phyloP scores from a whole-genome alignment of 352 stramenopile genomes.

The Saprolegnia diclina region DNA sequence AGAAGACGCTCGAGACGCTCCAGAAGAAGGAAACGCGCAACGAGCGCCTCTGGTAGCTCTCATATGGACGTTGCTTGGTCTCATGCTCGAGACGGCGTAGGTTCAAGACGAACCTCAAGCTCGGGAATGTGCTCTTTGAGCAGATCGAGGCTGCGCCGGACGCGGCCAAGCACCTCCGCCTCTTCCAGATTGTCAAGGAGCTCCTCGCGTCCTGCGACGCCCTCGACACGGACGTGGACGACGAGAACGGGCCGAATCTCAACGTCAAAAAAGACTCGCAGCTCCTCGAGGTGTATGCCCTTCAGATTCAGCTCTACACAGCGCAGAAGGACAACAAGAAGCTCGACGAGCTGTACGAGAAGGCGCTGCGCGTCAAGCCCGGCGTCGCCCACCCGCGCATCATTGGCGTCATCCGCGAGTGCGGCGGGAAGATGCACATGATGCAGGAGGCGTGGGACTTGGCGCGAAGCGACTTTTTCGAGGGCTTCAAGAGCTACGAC shows the following conservation, averaged over 20 bases:
- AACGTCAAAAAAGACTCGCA: conserved; percentile 37
- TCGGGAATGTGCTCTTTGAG: conserved; percentile 90
- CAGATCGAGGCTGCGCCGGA: conserved; percentile 21
- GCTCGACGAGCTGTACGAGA: conserved; percentile 89
- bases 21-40: conserved; percentile 64
- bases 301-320: conserved; percentile 92
- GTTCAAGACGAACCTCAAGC: conserved; percentile 95
- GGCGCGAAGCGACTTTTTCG: conserved; percentile 91
- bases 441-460: conserved; percentile 91
- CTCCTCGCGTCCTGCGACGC: conserved; percentile 80
- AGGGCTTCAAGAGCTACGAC: conserved; percentile 95
- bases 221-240: conserved; percentile 82
- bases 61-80: background rate
- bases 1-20: conserved; percentile 79
- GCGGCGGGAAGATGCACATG: conserved; percentile 96
- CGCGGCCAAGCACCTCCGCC: background rate
- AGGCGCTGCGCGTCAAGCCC: conserved; percentile 83
- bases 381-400: conserved; percentile 90
- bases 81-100: background rate
- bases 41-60: conserved; percentile 74
- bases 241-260: conserved; percentile 26
- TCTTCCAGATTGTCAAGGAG: conserved; percentile 67
- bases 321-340: conserved; percentile 92
- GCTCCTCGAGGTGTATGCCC: conserved; percentile 89
- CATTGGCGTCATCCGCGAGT: conserved; percentile 92